Conservation (phyloP, 176 grass and related monocot genomes). For the Urochloa ruziziensis region DNA sequence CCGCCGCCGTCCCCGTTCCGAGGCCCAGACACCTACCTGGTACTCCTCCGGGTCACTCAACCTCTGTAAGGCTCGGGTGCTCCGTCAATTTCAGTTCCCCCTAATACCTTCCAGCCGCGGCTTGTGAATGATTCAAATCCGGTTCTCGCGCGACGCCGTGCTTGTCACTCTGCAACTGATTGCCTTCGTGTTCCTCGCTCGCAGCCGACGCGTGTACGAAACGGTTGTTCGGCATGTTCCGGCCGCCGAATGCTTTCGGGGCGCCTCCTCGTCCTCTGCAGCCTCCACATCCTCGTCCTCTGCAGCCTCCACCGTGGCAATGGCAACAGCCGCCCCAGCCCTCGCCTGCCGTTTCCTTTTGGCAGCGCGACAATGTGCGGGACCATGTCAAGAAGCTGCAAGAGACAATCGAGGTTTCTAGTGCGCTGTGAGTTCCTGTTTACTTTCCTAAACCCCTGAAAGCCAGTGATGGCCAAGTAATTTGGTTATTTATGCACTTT, state of each 20-base stretch:
- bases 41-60: not conserved
- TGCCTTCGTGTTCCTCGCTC: not conserved
- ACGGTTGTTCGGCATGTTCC: constrained; percentile 19
- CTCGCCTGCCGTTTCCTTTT: constrained; percentile 30
- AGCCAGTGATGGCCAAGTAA: not conserved
- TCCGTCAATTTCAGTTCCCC: not conserved
- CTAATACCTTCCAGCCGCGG: not conserved
- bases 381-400: constrained; percentile 67
- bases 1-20: not conserved
- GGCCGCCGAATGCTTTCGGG: constrained; percentile 16
- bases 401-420: constrained; percentile 54
- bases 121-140: not conserved
- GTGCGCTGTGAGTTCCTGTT: constrained; percentile 52
- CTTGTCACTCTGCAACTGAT: not conserved
- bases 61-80: not conserved
- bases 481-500: not conserved
- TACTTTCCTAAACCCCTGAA: not conserved
- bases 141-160: not conserved
- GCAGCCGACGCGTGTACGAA: not conserved
- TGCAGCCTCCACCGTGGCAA: no score
- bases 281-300: not conserved
- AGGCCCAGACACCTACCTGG: no score
- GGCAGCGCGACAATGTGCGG: constrained; percentile 59
- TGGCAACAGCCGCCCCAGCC: constrained; percentile 27
- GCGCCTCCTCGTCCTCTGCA: not conserved